Evolutionary conservation across 192 early-diverging fungal genomes (phyloP), one percentile per base, ranked within the genome.

Genomic region (Geranomyces variabilis): DNA sequence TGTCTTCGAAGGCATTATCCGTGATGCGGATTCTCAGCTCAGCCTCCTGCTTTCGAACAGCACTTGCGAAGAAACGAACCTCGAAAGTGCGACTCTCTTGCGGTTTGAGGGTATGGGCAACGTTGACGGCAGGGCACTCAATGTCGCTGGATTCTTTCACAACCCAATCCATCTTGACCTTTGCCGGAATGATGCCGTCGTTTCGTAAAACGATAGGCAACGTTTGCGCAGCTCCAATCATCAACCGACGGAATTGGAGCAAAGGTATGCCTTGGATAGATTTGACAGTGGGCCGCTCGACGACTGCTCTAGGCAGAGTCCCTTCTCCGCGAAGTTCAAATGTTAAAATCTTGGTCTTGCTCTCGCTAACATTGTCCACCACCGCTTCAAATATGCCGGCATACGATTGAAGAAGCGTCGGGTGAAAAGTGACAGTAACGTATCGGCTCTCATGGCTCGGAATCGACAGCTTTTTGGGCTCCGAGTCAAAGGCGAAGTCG

Each of bases 271-370:
- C 83, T 7, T 26, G 65, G 56, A 77, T 84, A 49, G 72, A 71
- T 62, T 74, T 80, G 17, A 78, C 6, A 0, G 65, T 64, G 12
- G 82, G 84, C 59, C 77, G 80, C 26, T 88, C 86, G 28, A 84
- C 76, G 17, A 75, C 72, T 9, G 88, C 71, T 24, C 83, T 71
- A 24, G 87, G 87, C 12, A 88, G 72, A 0, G 86, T 88, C 15
- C 87, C 87, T 63, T 88, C 86, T 9, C 87, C 87, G 22, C 84
- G 66, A 21, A 88, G 36, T 51, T 88, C 86, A 79, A 88, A 88
- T 9, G 69, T 30, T 1, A 88, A 70, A 8, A 73, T 77, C 57
- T 81, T 85, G 44, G 70, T 69, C 56, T 80, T 80, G 24, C 77
- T 63, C 48, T 86, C 83, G 21, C 58, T 64, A 45, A 84, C 79